Conservation (phyloP, 352 stramenopile genomes). For the Pythium plurisporium region DNA sequence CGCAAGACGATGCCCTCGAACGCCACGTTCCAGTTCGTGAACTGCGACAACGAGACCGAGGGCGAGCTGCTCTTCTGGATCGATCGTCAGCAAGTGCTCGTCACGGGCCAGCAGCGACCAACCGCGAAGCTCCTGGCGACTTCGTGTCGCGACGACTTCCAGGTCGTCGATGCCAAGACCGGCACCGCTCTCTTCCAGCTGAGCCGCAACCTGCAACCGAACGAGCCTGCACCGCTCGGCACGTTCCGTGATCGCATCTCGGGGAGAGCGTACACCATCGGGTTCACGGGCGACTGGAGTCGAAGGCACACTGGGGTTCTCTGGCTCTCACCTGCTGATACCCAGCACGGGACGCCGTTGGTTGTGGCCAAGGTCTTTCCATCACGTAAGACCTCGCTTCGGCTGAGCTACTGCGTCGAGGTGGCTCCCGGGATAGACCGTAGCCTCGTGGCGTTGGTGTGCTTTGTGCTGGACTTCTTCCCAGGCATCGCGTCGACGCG, state of each 20-base stretch:
- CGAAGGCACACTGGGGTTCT: neutral
- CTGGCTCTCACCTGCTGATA: too few relatives aligned
- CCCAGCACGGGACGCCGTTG: neutral
- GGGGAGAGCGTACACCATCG: constrained; percentile 3
- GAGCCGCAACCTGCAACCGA: neutral
- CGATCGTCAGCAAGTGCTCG: constrained; percentile 2
- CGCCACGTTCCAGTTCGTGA: too few relatives aligned
- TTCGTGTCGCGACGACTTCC: neutral
- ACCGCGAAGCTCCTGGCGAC: neutral
- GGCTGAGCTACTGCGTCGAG: neutral
- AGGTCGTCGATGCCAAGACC: neutral
- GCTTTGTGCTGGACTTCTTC: constrained; percentile 6
- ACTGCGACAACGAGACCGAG: too few relatives aligned
- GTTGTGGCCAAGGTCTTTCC: constrained; percentile 7
- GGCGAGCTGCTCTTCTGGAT: neutral
- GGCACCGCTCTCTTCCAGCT: neutral
- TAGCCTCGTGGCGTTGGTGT: neutral
- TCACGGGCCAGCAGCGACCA: neutral
- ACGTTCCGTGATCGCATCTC: constrained; percentile 3
- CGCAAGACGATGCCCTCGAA: too few relatives aligned
- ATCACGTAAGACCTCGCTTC: neutral
- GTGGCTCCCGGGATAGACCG: constrained; percentile 11
- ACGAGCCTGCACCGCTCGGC: neutral
- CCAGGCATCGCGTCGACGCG: neutral
- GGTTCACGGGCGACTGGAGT: constrained; percentile 10